Percentiles rank a stretch among this genome's conserved stretches.
These are phyloP conservation scores for Ramalina intermedia DNA, from an alignment of 495 filamentous ascomycete species.

Conservation along the genomic window DNA sequence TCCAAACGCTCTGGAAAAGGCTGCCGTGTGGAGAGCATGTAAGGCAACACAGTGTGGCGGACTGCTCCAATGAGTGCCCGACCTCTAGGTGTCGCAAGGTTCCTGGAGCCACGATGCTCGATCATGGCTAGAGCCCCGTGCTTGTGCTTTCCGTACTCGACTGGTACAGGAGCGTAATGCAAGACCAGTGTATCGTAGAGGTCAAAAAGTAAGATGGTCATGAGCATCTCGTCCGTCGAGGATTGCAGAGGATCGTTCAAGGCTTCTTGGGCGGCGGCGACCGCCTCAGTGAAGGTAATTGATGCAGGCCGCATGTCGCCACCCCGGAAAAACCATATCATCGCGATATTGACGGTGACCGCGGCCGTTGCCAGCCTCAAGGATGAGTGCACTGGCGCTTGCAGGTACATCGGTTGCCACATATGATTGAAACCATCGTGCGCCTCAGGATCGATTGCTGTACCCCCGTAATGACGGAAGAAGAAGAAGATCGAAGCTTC, in stretches of 20 bases:
- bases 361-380: conserved; percentile 4
- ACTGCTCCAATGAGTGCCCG: conserved; percentile 4
- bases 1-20: conserved; percentile 3
- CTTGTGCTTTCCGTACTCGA: conserved; percentile 8
- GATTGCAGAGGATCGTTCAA: conserved; percentile 4
- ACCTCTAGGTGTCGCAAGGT: conserved; percentile 1
- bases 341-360: conserved; percentile 7
- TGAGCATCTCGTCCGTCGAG: conserved; percentile 5
- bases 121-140: conserved; percentile 7
- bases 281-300: neutral
- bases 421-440: conserved; percentile 7
- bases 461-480: conserved; percentile 6
- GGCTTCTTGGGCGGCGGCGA: conserved; percentile 3
- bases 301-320: neutral
- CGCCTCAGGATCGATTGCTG: conserved; percentile 5
- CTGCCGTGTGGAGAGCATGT: conserved; percentile 4
- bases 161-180: conserved; percentile 1
- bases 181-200: conserved; percentile 8
- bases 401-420: conserved; percentile 9
- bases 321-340: conserved; percentile 4
- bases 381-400: neutral
- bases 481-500: conserved; percentile 8
- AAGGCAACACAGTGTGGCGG: conserved; percentile 3
- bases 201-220: conserved; percentile 8
- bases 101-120: conserved; percentile 4